A percentile compares a stretch with the other conserved stretches of the same genome.
phyloP scores from a whole-genome alignment of 2,329 filamentous ascomycete genomes.

The Chrysoporthe austroafricana region DNA sequence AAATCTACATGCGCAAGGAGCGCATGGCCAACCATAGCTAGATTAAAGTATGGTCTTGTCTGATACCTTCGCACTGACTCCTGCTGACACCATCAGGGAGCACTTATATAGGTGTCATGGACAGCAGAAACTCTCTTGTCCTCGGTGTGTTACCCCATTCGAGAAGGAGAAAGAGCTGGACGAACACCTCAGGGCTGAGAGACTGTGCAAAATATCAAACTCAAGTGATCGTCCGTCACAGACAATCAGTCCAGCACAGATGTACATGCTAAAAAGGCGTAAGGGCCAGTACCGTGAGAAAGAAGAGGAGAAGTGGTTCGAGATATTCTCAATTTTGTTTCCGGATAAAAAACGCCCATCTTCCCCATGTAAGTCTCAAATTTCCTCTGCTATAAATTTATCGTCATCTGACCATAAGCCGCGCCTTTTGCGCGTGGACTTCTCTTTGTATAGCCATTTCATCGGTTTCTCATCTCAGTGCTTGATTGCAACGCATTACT shows the following conservation, averaged over 20 bases:
- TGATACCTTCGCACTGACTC: background rate
- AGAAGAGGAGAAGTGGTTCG: constrained; percentile 13
- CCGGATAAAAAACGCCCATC: background rate
- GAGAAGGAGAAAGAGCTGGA: constrained; percentile 9
- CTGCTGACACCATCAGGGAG: constrained; percentile 12
- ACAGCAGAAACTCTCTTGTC: constrained; percentile 3
- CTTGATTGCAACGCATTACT: background rate
- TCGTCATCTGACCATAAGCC: background rate
- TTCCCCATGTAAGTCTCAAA: constrained; percentile 9
- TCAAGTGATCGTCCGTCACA: constrained; percentile 7
- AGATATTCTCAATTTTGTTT: constrained; percentile 6
- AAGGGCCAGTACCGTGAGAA: constrained; percentile 6
- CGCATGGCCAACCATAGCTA: constrained; percentile 10
- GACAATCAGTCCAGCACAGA: constrained; percentile 6
- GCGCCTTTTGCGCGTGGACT: background rate
- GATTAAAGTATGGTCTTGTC: constrained; percentile 7
- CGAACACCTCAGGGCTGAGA: constrained; percentile 6
- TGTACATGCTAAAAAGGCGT: constrained; percentile 6
- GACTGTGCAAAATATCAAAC: background rate
- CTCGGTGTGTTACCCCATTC: constrained; percentile 7
- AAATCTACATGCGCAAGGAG: constrained; percentile 7
- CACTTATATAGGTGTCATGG: constrained; percentile 13
- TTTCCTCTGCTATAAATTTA: background rate
- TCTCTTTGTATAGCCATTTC: background rate
- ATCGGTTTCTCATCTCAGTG: background rate